Conservation (phyloP, 257 asterid genomes). For the Lycium ferocissimum region DNA sequence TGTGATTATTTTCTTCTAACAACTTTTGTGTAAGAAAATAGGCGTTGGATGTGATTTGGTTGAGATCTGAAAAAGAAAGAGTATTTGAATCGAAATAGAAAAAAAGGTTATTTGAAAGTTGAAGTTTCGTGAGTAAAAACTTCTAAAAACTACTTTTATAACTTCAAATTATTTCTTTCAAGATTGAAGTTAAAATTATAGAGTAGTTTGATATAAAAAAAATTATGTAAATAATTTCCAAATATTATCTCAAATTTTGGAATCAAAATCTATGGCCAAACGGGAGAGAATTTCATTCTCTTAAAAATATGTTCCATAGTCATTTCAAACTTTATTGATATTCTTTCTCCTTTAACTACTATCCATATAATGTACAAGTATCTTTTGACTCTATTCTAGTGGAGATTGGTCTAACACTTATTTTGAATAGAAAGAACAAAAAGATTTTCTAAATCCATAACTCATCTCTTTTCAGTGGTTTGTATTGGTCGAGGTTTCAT, state of each 20-base stretch:
- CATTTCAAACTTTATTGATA: neutral
- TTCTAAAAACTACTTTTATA: too few relatives aligned
- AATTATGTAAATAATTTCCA: too few relatives aligned
- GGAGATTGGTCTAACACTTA: too few relatives aligned
- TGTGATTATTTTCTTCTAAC: neutral
- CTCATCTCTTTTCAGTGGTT: too few relatives aligned
- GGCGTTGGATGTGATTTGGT: neutral
- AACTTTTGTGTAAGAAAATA: neutral
- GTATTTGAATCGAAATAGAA: neutral
- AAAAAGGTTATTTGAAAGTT: neutral
- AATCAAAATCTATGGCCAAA: neutral
- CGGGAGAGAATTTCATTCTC: too few relatives aligned
- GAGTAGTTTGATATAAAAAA: too few relatives aligned
- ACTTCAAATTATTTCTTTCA: neutral
- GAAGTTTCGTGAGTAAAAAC: too few relatives aligned
- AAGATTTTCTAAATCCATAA: too few relatives aligned
- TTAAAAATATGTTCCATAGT: neutral
- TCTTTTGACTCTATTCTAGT: too few relatives aligned
- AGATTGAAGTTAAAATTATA: neutral
- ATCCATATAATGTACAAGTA: neutral
- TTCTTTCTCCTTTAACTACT: neutral
- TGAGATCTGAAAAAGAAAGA: neutral
- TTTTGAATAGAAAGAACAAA: too few relatives aligned
- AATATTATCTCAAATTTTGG: too few relatives aligned
- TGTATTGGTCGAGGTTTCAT: too few relatives aligned